Evolutionary conservation across 2,329 filamentous ascomycete genomes (phyloP).

Genomic region (Xylaria polymorpha): DNA sequence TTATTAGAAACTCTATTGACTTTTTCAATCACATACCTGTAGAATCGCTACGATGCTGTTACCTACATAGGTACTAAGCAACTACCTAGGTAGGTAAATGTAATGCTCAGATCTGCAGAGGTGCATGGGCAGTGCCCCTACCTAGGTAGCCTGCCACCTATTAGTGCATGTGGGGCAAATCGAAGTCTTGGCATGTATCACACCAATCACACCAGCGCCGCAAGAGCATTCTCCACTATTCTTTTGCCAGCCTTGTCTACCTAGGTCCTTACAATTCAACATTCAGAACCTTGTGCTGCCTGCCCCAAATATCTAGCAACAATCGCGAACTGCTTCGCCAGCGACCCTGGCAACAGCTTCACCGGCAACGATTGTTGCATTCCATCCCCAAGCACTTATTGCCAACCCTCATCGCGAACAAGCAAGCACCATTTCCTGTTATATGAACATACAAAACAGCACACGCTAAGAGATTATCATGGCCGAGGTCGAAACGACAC

Average conservation of each 20-base stretch:
- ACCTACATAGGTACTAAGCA: too few species aligned
- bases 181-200: background rate
- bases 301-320: slow-evolving; percentile 11
- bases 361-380: background rate
- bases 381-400: background rate
- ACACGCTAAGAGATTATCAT: slow-evolving; percentile 46
- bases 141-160: too few species aligned
- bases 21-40: too few species aligned
- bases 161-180: too few species aligned
- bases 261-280: too few species aligned
- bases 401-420: background rate
- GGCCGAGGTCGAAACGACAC: slow-evolving; percentile 60
- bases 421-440: background rate
- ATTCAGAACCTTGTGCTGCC: slow-evolving; percentile 14
- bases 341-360: slow-evolving; percentile 6
- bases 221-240: slow-evolving; percentile 14
- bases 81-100: too few species aligned
- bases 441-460: slow-evolving; percentile 18
- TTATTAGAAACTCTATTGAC: background rate
- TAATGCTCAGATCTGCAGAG: too few species aligned
- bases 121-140: too few species aligned
- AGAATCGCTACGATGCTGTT: too few species aligned
- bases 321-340: slow-evolving; percentile 26
- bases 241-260: slow-evolving; percentile 37
- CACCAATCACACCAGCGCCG: slow-evolving; percentile 9